Conservation (phyloP, 768 basidiomycete genomes). For the Russula earlei region DNA sequence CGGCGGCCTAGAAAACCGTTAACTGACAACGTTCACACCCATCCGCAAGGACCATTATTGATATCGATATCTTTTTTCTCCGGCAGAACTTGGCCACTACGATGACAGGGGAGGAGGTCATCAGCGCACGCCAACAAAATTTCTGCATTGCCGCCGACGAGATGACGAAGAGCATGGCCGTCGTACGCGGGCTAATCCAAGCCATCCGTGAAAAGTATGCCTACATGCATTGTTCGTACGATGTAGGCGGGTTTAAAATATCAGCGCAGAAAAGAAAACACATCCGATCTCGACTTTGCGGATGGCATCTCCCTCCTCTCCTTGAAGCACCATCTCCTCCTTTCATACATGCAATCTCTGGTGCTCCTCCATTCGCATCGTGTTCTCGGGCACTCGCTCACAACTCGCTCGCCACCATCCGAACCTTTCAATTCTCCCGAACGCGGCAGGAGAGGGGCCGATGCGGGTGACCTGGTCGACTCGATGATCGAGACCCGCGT, state of each 20-base stretch:
- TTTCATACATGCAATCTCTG: slow-evolving; percentile 81
- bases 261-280: slow-evolving; percentile 24
- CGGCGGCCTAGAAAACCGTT: slow-evolving; percentile 62
- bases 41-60: too few species aligned
- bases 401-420: slow-evolving; percentile 38
- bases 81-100: neutral
- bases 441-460: slow-evolving; percentile 45
- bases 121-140: slow-evolving; percentile 17
- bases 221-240: neutral
- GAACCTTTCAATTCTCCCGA: slow-evolving; percentile 44
- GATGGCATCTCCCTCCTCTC: slow-evolving; percentile 89
- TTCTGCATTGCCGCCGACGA: slow-evolving; percentile 35
- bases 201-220: slow-evolving; percentile 45
- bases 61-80: neutral
- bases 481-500: slow-evolving; percentile 71
- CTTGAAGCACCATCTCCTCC: slow-evolving; percentile 73
- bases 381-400: slow-evolving; percentile 54
- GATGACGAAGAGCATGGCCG: slow-evolving; percentile 54
- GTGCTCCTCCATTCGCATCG: slow-evolving; percentile 65
- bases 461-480: slow-evolving; percentile 69
- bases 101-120: slow-evolving; percentile 7
- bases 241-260: neutral
- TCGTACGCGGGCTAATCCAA: slow-evolving; percentile 48
- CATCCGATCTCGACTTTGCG: slow-evolving; percentile 40
- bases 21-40: slow-evolving; percentile 32